Evolutionary conservation across 345 rosid genomes (phyloP).

Genomic region (Adansonia digitata): DNA sequence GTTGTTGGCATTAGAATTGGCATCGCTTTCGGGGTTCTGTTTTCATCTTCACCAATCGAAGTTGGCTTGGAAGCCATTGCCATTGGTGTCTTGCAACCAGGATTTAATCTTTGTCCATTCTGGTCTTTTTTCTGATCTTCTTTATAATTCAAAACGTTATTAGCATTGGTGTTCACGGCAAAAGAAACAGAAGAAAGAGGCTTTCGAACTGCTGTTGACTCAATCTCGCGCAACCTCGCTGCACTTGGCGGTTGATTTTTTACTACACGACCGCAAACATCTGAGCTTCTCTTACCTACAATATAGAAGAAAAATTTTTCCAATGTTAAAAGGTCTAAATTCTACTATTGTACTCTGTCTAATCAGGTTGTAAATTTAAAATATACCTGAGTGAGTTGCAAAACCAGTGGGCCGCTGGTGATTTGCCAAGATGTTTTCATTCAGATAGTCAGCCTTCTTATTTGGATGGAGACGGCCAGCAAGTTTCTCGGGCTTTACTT

Average conservation of each 20-base stretch:
- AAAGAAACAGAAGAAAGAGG: constrained; percentile 60
- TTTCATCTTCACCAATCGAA: constrained; percentile 25
- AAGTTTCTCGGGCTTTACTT: constrained; percentile 37
- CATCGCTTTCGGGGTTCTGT: constrained; percentile 27
- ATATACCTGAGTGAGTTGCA: constrained; percentile 23
- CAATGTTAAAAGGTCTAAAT: background rate
- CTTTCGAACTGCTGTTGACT: constrained; percentile 33
- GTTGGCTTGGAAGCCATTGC: constrained; percentile 19
- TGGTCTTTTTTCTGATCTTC: constrained; percentile 33
- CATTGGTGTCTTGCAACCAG: constrained; percentile 17
- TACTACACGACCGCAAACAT: constrained; percentile 37
- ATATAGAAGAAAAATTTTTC: background rate
- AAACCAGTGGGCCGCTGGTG: constrained; percentile 23
- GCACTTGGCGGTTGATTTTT: constrained; percentile 29
- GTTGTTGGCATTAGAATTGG: constrained; percentile 40
- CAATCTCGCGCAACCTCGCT: constrained; percentile 26
- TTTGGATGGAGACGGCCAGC: constrained; percentile 12
- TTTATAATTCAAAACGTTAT: constrained; percentile 42
- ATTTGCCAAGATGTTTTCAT: constrained; percentile 24
- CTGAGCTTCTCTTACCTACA: constrained; percentile 54
- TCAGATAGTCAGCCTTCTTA: constrained; percentile 26
- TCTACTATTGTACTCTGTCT: too few relatives aligned
- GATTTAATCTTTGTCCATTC: constrained; percentile 14
- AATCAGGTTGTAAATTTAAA: background rate
- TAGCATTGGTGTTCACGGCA: constrained; percentile 30